A percentile compares a stretch with the other conserved stretches of the same genome.
Evolutionary conservation across 2,329 filamentous ascomycete genomes (phyloP).

Genomic region (Pseudogymnoascus sp.): DNA sequence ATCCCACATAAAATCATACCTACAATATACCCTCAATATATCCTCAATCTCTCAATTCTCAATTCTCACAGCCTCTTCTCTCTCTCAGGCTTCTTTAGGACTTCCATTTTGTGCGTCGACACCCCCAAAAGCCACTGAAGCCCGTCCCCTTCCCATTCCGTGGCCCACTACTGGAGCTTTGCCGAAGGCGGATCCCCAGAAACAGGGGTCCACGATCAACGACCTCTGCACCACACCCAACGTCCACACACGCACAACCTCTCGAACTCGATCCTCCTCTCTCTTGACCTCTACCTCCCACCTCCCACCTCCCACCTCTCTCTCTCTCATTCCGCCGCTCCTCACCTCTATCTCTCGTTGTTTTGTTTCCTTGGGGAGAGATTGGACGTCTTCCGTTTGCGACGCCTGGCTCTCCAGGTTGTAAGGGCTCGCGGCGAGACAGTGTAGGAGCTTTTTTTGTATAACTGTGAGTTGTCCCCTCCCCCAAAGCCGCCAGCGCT

Average conservation of each 20-base stretch:
- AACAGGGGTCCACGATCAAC: conserved; percentile 7
- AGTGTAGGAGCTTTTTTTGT: conserved; percentile 5
- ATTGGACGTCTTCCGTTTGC: conserved; percentile 7
- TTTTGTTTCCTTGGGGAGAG: neutral
- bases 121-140: neutral
- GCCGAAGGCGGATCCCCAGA: conserved; percentile 6
- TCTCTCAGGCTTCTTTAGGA: neutral
- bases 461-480: conserved; percentile 7
- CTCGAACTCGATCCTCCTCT: neutral
- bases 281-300: neutral
- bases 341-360: neutral
- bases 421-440: conserved; percentile 5
- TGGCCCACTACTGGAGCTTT: conserved; percentile 3
- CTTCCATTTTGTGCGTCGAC: neutral
- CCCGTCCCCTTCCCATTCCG: neutral
- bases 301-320: neutral
- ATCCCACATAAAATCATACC: neutral
- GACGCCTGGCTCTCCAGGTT: conserved; percentile 7
- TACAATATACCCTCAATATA: neutral
- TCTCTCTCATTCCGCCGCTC: neutral
- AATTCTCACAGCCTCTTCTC: neutral
- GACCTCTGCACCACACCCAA: conserved; percentile 7
- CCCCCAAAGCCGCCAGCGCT: neutral
- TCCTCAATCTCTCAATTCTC: neutral
- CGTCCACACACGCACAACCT: conserved; percentile 4